Percentiles rank a stretch among this genome's conserved stretches.
phyloP scores from a whole-genome alignment of 2,329 filamentous ascomycete species.

The Diaporthe velutina region DNA sequence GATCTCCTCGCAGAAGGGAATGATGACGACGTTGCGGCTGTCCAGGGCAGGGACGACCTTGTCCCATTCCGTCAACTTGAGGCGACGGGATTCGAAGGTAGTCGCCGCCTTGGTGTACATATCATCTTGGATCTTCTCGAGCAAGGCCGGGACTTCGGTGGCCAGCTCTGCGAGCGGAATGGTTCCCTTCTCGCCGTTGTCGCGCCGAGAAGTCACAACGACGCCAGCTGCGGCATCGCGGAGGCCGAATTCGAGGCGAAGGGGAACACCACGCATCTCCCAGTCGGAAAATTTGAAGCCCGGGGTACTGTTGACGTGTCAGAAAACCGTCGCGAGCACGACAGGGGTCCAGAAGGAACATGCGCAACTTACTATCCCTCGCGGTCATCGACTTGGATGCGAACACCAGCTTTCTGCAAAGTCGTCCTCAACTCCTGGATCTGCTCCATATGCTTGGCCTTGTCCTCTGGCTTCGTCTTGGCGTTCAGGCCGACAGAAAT shows the following conservation, averaged over 20 bases:
- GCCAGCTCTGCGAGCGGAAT: constrained; percentile 81
- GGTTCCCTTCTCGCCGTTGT: constrained; percentile 85
- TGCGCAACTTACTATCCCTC: constrained; percentile 75
- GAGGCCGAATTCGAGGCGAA: constrained; percentile 95
- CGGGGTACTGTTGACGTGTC: constrained; percentile 66
- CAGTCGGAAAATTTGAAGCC: constrained; percentile 99
- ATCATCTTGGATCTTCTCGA: constrained; percentile 91
- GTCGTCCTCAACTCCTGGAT: constrained; percentile 78
- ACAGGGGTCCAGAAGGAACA: neutral
- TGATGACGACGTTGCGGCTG: constrained; percentile 90
- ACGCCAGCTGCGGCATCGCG: constrained; percentile 78
- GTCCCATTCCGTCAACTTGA: constrained; percentile 87
- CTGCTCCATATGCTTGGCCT: constrained; percentile 80
- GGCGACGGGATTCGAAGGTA: constrained; percentile 83
- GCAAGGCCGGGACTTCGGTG: constrained; percentile 80
- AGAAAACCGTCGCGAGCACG: neutral
- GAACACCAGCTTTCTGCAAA: constrained; percentile 80
- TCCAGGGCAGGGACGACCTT: constrained; percentile 93
- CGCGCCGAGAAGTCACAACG: constrained; percentile 71
- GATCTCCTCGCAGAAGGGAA: constrained; percentile 85
- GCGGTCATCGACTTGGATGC: constrained; percentile 84
- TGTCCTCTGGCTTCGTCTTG: constrained; percentile 85
- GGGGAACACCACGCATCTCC: constrained; percentile 95
- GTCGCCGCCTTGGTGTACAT: constrained; percentile 83
- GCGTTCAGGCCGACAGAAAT: constrained; percentile 94